Base-by-base conservation (phyloP, 345 rosid species). In the Eucalyptus globulus region DNA sequence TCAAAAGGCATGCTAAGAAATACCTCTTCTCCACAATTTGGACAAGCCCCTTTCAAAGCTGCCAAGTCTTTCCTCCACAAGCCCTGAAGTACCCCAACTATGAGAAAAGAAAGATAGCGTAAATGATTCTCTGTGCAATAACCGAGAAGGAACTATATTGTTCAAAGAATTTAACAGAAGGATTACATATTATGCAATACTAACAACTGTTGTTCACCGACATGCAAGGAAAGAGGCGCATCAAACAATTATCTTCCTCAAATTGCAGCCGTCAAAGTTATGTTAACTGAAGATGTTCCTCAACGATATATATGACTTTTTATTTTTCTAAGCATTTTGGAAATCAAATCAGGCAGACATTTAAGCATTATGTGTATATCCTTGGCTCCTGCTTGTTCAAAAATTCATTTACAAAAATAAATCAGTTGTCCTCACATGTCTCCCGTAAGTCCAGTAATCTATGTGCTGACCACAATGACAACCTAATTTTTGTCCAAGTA, bases 11-110 rank as follows among this genome's bases (percentile, higher is more conserved):
- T 80, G 47, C 76, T 81, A 44, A 22, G 40, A 49, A 92, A 91
- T 90, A 97, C 99, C 99, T 98, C 99, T 90, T 98, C 99, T 58
- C 98, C 97, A 29, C 99, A 98, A 91, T 97, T 96, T 9, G 99
- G 99, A 90, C 99, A 98, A 90, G 97, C 94, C 87, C 99, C 99
- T 92, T 90, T 97, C 86, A 98, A 94, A 86, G 98, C 97, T 45
- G 93, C 97, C 92, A 98, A 92, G 93, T 98, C 99, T 89, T 95
- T 97, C 91, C 96, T 95, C 99, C 99, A 97, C 26, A 98, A 93
- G 56, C 98, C 96, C 88, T 89, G 91, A 90, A 98, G 98, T 88
- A 95, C 98, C 90, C 94, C 91, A 88, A 95, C 99, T 98, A 95
- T 86, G 91, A 89, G 87, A 91, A 93, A 2, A 72, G 86, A 43